phyloP scores from a whole-genome alignment of 2,329 filamentous ascomycete genomes.

The Xylaria sp. region DNA sequence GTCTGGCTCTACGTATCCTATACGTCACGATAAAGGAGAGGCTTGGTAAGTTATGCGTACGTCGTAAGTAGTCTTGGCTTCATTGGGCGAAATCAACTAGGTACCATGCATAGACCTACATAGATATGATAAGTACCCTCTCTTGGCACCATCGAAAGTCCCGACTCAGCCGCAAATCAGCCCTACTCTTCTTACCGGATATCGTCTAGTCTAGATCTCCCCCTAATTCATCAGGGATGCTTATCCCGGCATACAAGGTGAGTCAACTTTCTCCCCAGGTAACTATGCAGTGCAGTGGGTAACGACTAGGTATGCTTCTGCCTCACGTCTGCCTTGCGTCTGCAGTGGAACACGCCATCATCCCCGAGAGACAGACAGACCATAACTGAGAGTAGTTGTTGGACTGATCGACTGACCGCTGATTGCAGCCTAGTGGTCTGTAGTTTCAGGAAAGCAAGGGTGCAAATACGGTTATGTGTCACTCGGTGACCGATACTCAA shows the following conservation, averaged over 20 bases:
- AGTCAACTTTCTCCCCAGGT: conserved; percentile 5
- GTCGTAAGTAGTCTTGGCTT: too few species aligned
- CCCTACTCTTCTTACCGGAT: conserved; percentile 1
- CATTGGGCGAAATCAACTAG: too few species aligned
- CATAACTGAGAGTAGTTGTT: background rate
- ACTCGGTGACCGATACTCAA: conserved; percentile 13
- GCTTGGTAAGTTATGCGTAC: too few species aligned
- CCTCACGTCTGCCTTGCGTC: conserved; percentile 17
- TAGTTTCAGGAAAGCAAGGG: background rate
- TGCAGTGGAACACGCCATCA: background rate
- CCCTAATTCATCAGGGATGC: background rate
- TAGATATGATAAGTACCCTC: too few species aligned
- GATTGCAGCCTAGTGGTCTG: conserved; percentile 7
- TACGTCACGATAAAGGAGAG: too few species aligned
- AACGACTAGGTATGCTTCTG: background rate
- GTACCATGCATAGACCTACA: too few species aligned
- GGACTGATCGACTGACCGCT: background rate
- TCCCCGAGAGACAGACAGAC: background rate
- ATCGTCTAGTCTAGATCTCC: background rate
- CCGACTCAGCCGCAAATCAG: conserved; percentile 8
- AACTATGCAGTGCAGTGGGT: too few species aligned
- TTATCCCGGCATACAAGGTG: background rate
- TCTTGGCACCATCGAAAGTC: background rate
- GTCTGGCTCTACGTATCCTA: too few species aligned
- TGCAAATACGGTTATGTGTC: background rate